Conservation (phyloP, 352 stramenopile genomes). For the Globisporangium okanoganense region DNA sequence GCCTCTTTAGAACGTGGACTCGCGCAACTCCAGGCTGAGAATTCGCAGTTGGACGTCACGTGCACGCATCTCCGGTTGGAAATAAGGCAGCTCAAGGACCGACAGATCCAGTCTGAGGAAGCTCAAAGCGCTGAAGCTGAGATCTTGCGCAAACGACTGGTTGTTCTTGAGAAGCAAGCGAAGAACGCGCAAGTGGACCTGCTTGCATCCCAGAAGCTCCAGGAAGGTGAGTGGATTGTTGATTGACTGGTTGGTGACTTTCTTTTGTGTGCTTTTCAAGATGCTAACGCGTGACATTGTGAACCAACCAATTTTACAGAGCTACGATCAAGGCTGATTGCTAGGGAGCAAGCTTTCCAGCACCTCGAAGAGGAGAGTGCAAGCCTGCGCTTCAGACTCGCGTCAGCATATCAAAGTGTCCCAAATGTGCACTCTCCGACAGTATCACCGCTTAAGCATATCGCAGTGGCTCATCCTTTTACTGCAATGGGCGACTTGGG, state of each 20-base stretch:
- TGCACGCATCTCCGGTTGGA: slow-evolving; percentile 17
- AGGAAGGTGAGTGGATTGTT: slow-evolving; percentile 5
- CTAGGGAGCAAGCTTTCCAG: slow-evolving; percentile 14
- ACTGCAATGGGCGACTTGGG: slow-evolving; percentile 28
- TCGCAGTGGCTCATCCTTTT: slow-evolving; percentile 13
- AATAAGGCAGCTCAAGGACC: slow-evolving; percentile 15
- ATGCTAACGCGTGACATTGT: not conserved
- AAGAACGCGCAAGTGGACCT: slow-evolving; percentile 31
- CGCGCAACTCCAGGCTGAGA: slow-evolving; percentile 20
- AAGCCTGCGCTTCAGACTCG: not conserved
- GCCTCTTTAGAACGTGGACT: slow-evolving; percentile 23
- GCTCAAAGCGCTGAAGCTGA: slow-evolving; percentile 43
- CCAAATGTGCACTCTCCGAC: slow-evolving; percentile 9
- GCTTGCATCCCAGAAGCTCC: slow-evolving; percentile 17
- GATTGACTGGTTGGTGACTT: not conserved
- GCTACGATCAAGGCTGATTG: slow-evolving; percentile 8
- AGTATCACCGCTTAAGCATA: not conserved
- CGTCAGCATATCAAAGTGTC: not conserved
- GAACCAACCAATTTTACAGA: slow-evolving; percentile 15
- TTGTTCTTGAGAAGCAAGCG: slow-evolving; percentile 18
- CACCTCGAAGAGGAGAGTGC: not conserved
- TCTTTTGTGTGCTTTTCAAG: not conserved
- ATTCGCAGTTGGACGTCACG: not conserved
- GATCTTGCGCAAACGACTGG: slow-evolving; percentile 46
- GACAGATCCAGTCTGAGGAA: slow-evolving; percentile 19